These are phyloP conservation scores for Theileria parva DNA, from an alignment of 169 alveolate species.

Conservation along the genomic window DNA sequence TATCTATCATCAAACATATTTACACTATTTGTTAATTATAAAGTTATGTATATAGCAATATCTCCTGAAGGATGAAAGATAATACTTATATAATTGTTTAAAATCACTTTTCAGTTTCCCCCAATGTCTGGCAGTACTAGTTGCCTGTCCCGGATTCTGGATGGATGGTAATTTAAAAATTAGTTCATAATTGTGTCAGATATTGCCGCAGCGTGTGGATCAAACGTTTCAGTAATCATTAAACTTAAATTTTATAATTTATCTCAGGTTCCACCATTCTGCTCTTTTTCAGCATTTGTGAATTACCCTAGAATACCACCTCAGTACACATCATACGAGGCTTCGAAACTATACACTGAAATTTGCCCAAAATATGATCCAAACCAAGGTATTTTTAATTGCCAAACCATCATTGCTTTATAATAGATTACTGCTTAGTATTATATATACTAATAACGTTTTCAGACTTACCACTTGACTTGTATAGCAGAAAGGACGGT, in stretches of 20 bases:
- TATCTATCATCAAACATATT: neutral
- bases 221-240: constrained; percentile 9
- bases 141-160: constrained; percentile 88
- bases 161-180: constrained; percentile 68
- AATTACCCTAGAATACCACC: constrained; percentile 81
- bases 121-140: constrained; percentile 81
- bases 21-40: no score
- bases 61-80: neutral
- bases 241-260: constrained; percentile 63
- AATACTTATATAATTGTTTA: neutral
- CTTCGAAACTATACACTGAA: constrained; percentile 75
- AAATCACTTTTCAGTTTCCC: constrained; percentile 70
- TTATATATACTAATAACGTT: neutral
- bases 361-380: constrained; percentile 75
- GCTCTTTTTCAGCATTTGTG: constrained; percentile 80
- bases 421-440: no score
- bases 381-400: constrained; percentile 31
- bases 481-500: constrained; percentile 43
- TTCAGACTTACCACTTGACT: constrained; percentile 51
- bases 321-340: constrained; percentile 78
- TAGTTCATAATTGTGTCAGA: neutral
- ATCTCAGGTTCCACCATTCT: constrained; percentile 82
- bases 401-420: no score
- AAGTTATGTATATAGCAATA: no score
- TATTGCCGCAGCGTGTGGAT: constrained; percentile 7